Percentiles rank a stretch among this genome's conserved stretches.
Conservation (phyloP, 257 asterid species). For the Plectranthus barbatus region DNA sequence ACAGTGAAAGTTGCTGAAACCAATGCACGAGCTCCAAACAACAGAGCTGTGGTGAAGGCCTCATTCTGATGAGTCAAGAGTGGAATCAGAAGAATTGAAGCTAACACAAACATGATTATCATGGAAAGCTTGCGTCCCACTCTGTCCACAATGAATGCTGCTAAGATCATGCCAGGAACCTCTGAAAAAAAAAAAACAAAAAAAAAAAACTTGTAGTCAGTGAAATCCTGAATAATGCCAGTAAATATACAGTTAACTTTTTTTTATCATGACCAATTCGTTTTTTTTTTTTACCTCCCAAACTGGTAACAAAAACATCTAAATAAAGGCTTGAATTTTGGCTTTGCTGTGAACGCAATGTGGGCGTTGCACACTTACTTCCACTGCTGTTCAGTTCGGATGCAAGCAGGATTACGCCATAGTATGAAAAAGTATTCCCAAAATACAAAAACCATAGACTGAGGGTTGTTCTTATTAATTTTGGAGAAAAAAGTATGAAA, state of each 20-base stretch:
- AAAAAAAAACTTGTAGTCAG: neutral
- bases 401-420: slow-evolving; percentile 66
- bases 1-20: slow-evolving; percentile 46
- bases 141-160: slow-evolving; percentile 57
- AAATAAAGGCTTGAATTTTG: slow-evolving; percentile 37
- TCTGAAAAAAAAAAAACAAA: slow-evolving; percentile 58
- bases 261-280: neutral
- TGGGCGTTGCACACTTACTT: slow-evolving; percentile 30
- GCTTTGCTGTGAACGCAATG: slow-evolving; percentile 11
- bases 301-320: slow-evolving; percentile 54
- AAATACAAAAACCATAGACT: slow-evolving; percentile 52
- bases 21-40: slow-evolving; percentile 71
- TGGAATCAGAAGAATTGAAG: slow-evolving; percentile 48
- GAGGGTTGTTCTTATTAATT: slow-evolving; percentile 41
- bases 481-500: slow-evolving; percentile 36
- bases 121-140: slow-evolving; percentile 63
- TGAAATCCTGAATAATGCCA: neutral
- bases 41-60: slow-evolving; percentile 31
- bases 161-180: slow-evolving; percentile 62
- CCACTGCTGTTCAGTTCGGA: slow-evolving; percentile 60
- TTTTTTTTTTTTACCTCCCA: slow-evolving; percentile 48
- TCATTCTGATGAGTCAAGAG: slow-evolving; percentile 38
- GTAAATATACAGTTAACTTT: neutral
- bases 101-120: slow-evolving; percentile 37
- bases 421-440: slow-evolving; percentile 61